Evolutionary conservation across 805 yeast species (phyloP).

Genomic region (Schizosaccharomyces japonicus): DNA sequence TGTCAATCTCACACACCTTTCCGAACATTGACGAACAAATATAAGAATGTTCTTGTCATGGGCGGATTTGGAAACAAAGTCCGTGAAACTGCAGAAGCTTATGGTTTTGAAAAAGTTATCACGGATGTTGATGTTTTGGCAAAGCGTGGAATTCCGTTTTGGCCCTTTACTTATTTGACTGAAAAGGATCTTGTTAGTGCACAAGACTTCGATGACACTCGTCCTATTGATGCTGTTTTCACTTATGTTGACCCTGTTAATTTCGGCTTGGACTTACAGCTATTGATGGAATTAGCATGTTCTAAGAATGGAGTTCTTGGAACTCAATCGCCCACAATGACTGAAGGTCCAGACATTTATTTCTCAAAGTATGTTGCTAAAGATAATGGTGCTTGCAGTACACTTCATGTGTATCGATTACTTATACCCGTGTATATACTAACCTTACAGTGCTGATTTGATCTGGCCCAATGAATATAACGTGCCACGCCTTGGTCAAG

Average conservation of each 20-base stretch:
- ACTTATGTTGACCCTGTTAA: constrained; percentile 82
- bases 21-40: constrained; percentile 29
- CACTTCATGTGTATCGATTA: constrained; percentile 69
- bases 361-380: constrained; percentile 1
- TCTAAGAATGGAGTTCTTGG: constrained; percentile 69
- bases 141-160: constrained; percentile 23
- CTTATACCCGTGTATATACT: constrained; percentile 20
- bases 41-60: constrained; percentile 45
- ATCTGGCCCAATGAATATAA: constrained; percentile 81
- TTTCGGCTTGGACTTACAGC: constrained; percentile 86
- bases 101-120: constrained; percentile 58
- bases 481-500: constrained; percentile 75
- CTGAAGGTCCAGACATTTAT: constrained; percentile 4
- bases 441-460: constrained; percentile 78
- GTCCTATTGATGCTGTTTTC: constrained; percentile 55
- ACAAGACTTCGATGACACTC: constrained; percentile 29
- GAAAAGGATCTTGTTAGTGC: constrained; percentile 17
- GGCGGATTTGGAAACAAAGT: constrained; percentile 59
- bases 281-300: constrained; percentile 55
- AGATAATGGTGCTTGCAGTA: no score
- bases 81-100: constrained; percentile 39
- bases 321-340: constrained; percentile 30
- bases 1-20: constrained; percentile 79
- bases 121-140: constrained; percentile 51
- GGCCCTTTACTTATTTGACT: constrained; percentile 44